phyloP scores from a whole-genome alignment of 768 basidiomycete species.

The Xanthoconium purpureum region DNA sequence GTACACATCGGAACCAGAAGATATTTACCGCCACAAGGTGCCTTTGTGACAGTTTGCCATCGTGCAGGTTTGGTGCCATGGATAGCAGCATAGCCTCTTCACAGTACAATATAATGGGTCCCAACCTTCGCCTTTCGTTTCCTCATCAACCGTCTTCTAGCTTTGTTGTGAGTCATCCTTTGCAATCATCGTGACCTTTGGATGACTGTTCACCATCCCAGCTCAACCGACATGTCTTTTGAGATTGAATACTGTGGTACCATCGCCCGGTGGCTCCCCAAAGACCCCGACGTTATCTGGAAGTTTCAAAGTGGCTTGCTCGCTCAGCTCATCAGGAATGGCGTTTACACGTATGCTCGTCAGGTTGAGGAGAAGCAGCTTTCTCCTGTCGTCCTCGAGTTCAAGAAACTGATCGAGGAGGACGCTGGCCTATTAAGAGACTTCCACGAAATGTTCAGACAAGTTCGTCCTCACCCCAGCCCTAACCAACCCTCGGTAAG shows the following conservation, averaged over 20 bases:
- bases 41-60: neutral
- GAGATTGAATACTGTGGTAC: slow-evolving; percentile 20
- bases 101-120: slow-evolving; percentile 1
- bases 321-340: slow-evolving; percentile 21
- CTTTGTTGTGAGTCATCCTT: neutral
- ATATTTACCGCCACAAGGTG: neutral
- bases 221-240: slow-evolving; percentile 11
- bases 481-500: neutral
- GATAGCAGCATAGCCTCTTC: neutral
- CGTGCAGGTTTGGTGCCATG: neutral
- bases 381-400: slow-evolving; percentile 15
- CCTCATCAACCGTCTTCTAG: neutral
- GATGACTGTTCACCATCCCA: neutral
- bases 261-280: slow-evolving; percentile 21
- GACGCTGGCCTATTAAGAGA: neutral
- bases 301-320: slow-evolving; percentile 23
- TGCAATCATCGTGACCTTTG: neutral
- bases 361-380: slow-evolving; percentile 8
- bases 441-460: neutral
- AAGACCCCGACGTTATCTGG: slow-evolving; percentile 11
- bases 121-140: neutral
- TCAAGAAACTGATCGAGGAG: slow-evolving; percentile 11
- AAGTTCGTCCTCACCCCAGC: neutral
- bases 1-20: neutral
- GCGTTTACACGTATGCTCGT: slow-evolving; percentile 10